Conservation (phyloP, 1,139 yeast genomes). For the Magnusiomyces fungicola region DNA sequence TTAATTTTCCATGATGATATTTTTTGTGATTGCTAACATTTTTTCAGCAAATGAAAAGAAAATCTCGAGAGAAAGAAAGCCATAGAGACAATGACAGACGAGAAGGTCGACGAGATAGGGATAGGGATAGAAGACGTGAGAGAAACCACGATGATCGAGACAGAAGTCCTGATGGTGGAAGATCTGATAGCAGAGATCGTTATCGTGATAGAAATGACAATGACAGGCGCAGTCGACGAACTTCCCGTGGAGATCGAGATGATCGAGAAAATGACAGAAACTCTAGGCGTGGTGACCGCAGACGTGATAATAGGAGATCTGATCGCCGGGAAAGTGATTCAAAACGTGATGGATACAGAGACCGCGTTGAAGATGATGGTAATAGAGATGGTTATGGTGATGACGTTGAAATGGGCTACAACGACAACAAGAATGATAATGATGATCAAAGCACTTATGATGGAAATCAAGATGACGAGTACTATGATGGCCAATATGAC, state of each 20-base stretch:
- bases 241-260: conserved; percentile 13
- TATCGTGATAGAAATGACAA: conserved; percentile 15
- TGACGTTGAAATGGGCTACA: background rate
- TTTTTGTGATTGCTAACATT: background rate
- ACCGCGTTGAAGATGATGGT: conserved; percentile 5
- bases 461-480: background rate
- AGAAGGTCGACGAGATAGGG: conserved; percentile 39
- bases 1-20: background rate
- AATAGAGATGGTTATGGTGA: conserved; percentile 37
- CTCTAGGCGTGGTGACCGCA: conserved; percentile 15
- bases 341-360: conserved; percentile 10
- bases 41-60: conserved; percentile 2
- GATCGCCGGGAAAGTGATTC: conserved; percentile 12
- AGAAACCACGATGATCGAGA: conserved; percentile 12
- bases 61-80: conserved; percentile 5
- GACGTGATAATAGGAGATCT: conserved; percentile 19
- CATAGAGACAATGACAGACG: background rate
- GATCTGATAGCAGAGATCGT: conserved; percentile 69
- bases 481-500: background rate
- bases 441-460: background rate
- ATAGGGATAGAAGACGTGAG: conserved; percentile 3
- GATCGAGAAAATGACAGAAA: conserved; percentile 13
- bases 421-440: background rate
- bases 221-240: conserved; percentile 17
- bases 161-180: conserved; percentile 46